Conservation (phyloP, 2,329 filamentous ascomycete genomes). For the Xylaria sp. region DNA sequence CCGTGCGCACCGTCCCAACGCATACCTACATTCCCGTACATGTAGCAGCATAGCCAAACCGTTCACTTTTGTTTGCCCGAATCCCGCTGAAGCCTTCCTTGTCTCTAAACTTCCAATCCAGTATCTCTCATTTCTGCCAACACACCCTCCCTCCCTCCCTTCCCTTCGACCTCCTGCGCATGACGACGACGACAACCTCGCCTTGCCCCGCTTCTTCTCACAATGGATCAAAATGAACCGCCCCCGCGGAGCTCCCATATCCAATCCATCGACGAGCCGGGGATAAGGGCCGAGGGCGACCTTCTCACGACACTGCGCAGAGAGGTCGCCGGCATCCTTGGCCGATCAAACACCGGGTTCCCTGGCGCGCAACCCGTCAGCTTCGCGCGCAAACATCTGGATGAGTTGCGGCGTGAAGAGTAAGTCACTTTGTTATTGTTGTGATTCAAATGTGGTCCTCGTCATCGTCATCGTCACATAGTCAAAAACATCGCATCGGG, state of each 20-base stretch:
- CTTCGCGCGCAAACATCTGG: slow-evolving; percentile 82
- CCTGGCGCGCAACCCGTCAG: slow-evolving; percentile 95
- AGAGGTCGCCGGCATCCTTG: slow-evolving; percentile 81
- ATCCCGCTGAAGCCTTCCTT: not conserved
- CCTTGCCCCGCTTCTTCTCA: not conserved
- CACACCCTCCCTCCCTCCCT: too few relatives aligned
- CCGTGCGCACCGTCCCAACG: not conserved
- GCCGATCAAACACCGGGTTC: slow-evolving; percentile 74
- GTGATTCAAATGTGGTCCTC: too few relatives aligned
- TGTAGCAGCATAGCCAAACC: not conserved
- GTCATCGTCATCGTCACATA: not conserved
- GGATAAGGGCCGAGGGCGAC: slow-evolving; percentile 71
- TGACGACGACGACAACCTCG: not conserved
- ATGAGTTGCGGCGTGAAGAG: slow-evolving; percentile 84
- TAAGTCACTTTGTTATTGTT: slow-evolving; percentile 51
- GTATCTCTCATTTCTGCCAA: not conserved
- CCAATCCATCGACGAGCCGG: slow-evolving; percentile 68
- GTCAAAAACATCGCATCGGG: not conserved
- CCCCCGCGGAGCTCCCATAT: slow-evolving; percentile 51
- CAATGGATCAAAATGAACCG: slow-evolving; percentile 33
- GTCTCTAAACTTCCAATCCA: not conserved
- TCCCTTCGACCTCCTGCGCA: not conserved
- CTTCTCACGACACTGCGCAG: slow-evolving; percentile 71
- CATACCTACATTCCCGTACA: slow-evolving; percentile 16
- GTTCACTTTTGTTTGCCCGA: slow-evolving; percentile 10